These are phyloP conservation scores for Clitocybe nebularis DNA, from an alignment of 1,284 basidiomycete species.

Conservation along the genomic window DNA sequence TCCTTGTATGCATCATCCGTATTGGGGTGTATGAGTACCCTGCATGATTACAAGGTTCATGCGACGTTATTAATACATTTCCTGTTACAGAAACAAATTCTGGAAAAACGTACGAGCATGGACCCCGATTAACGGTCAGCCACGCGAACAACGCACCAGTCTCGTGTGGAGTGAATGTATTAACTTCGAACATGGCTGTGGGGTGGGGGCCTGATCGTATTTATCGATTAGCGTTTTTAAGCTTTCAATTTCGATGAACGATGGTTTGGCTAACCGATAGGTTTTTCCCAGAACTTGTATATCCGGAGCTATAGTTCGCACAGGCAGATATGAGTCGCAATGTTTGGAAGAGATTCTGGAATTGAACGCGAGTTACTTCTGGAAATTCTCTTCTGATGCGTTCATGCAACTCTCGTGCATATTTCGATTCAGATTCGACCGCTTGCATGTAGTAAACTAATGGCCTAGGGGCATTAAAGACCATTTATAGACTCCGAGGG, in stretches of 20 bases:
- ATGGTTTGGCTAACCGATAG: constrained; percentile 44
- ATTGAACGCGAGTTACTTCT: constrained; percentile 38
- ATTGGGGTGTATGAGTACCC: constrained; percentile 73
- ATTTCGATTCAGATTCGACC: constrained; percentile 41
- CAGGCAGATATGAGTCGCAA: not conserved
- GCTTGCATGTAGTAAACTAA: constrained; percentile 62
- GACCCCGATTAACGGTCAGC: constrained; percentile 61
- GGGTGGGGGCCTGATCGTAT: constrained; percentile 50
- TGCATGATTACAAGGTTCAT: constrained; percentile 20
- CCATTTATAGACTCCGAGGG: no score
- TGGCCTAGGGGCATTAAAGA: constrained; percentile 4
- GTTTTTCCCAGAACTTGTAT: constrained; percentile 60
- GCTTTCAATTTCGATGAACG: not conserved
- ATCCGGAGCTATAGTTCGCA: constrained; percentile 49
- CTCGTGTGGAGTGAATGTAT: constrained; percentile 62
- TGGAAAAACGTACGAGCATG: constrained; percentile 51
- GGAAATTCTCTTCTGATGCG: constrained; percentile 67
- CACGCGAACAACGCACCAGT: constrained; percentile 65
- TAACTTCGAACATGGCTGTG: constrained; percentile 67
- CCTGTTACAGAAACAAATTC: not conserved
- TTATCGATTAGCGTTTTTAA: not conserved
- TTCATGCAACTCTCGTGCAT: constrained; percentile 60
- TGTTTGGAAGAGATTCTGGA: not conserved
- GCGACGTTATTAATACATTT: not conserved
- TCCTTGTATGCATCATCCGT: constrained; percentile 56